Evolutionary conservation across 331 rosid genomes (phyloP).

Genomic region (Pyracantha coccinea): DNA sequence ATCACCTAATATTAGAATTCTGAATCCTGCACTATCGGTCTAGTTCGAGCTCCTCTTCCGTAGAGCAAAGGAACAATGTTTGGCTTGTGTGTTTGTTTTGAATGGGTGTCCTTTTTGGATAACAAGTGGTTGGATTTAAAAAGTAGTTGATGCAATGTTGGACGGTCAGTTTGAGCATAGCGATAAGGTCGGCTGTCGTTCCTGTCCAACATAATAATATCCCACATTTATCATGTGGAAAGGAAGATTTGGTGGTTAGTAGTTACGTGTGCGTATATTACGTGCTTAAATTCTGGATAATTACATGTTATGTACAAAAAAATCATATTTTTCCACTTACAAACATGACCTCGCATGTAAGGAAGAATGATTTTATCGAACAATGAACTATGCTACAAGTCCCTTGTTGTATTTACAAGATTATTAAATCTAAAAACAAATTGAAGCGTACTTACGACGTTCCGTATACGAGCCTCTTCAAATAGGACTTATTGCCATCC

Average conservation of each 20-base stretch:
- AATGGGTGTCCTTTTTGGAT: too few relatives aligned
- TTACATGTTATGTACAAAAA: not conserved
- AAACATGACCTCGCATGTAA: accelerated
- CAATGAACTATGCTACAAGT: too few relatives aligned
- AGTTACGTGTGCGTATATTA: not conserved
- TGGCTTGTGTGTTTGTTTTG: not conserved
- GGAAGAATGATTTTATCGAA: too few relatives aligned
- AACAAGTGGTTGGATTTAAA: too few relatives aligned
- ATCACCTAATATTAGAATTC: too few relatives aligned
- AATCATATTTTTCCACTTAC: too few relatives aligned
- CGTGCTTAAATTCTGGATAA: not conserved
- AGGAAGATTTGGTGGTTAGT: not conserved
- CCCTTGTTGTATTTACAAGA: not conserved
- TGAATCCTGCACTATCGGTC: accelerated
- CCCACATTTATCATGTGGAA: not conserved
- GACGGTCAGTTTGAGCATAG: not conserved
- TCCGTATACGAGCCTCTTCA: too few relatives aligned
- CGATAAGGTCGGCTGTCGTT: not conserved
- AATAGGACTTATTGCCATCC: too few relatives aligned
- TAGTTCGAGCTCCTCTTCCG: not conserved
- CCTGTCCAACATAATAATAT: too few relatives aligned
- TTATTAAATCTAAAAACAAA: not conserved
- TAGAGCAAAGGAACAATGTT: not conserved
- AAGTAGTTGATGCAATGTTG: not conserved
- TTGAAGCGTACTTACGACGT: not conserved